Evolutionary conservation across 768 basidiomycete species (phyloP), one percentile per base, ranked within the genome.

Genomic region (Mrakia blollopis): DNA sequence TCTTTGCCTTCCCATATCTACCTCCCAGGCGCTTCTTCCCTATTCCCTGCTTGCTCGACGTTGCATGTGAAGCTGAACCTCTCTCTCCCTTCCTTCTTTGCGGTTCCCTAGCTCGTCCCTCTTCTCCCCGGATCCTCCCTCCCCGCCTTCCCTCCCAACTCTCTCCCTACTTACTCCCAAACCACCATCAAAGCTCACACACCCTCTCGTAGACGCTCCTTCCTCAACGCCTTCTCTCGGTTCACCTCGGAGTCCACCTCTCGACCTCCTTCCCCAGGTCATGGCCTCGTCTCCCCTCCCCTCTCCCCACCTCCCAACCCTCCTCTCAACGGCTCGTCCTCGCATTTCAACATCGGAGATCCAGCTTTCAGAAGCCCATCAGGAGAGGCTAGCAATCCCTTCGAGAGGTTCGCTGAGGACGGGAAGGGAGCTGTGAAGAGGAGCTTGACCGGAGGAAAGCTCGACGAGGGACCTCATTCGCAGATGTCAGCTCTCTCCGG

Each of bases 401-500:
- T 39, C 13, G 52, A 35, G 16, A 21, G 18, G 39, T 5, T 32
- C 60, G 52, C 35, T 5, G 52, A 23, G 30, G 8, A 21, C 18
- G 35, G 21, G 57, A 47, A 18, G 13, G 11, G 3, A 14, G 13
- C 72, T 2, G 32, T 41, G 0, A 21, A 61, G n/a, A 54, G 32
- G n/a, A 41, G 70, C 7, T 9, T 47, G 16, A 14, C 35, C 13
- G 54, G 52, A 21, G 35, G 71, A 14, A 41, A 39, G 71, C 41
- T 47, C 28, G 71, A 73, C 16, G 52, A 61, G 10, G 35, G 37
- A 9, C 57, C 74, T 44, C 63, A 37, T 28, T 72, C 76, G 44
- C 60, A 41, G 13, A 28, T 77, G 18, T 28, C 89, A 18, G 87
- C 87, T 14, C 87, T 95, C 69, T 91, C 92, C 8, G 87, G 91